Base-by-base conservation (phyloP, 164 flowering plant genomes). In the Nymphaea colorata region DNA sequence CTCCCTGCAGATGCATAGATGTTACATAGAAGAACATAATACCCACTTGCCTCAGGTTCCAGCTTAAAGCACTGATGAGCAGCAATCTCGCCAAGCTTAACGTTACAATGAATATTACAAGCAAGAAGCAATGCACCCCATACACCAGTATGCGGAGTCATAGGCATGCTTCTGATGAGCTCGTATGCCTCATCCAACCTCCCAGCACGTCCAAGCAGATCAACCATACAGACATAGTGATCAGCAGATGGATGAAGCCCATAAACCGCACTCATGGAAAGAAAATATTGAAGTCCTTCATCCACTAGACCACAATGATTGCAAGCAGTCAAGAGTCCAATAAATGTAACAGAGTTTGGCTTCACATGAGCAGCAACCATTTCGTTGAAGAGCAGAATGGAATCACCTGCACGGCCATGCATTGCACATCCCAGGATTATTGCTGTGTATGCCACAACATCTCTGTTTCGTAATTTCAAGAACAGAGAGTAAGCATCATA, bases 81-180 rank as follows among this genome's bases (percentile, higher is more conserved):
- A 2, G 87, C 82, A 68, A 80, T 62, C 73, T 82, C 82, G 6
- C 80, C 85, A 59, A 84, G 73, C 66, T 80, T 81, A 15, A 81
- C 74, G 65, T 80, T 76, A 45, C 71, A 45, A 70, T 84, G 85
- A 17, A 77, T 59, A 59, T 76, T 72, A 65, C 87, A 82, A 73
- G 76, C 81, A 66, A 74, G 77, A 64, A 84, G 83, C 73, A 84
- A 71, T 17, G 85, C 83, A 14, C 85, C 82, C 87, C 85, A 84
- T 7, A 80, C 82, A 15, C 82, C 81, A 61, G 76, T 73, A 71
- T 76, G 79, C 15, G 86, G 83, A 67, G 59, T 67, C 75, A 76
- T 74, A 7, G 84, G 82, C 83, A 80, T 81, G 62, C 77, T 68
- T 68, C 71, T 81, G 63, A 83, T 78, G 17, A 83, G 61, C 15